Conservation (phyloP, 371 early-diverging fungal species). For the Lichtheimia hyalospora region DNA sequence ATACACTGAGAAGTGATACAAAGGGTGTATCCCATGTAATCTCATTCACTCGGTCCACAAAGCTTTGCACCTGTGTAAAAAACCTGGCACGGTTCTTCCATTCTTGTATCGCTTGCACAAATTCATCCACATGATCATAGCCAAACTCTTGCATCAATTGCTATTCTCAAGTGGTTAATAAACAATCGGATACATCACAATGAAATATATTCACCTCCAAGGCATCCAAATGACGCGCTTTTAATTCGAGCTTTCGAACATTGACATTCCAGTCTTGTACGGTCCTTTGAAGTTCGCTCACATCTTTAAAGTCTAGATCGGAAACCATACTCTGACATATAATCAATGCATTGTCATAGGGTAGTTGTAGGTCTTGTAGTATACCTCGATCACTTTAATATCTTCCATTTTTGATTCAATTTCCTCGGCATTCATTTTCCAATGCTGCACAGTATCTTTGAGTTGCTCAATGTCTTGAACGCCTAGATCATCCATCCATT, state of each 20-base stretch:
- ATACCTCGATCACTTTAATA: not conserved
- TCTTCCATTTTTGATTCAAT: not conserved
- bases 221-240: not conserved
- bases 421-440: conserved; percentile 8
- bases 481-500: not conserved
- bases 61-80: conserved; percentile 11
- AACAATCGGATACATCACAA: not conserved
- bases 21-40: conserved; percentile 16
- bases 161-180: not conserved
- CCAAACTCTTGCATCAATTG: not conserved
- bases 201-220: not conserved
- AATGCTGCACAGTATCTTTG: not conserved
- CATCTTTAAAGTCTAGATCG: not conserved
- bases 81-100: conserved; percentile 9
- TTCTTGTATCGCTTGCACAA: not conserved
- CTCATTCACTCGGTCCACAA: conserved; percentile 9
- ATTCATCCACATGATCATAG: not conserved
- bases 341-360: not conserved
- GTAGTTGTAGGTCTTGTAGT: not conserved
- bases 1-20: conserved; percentile 8
- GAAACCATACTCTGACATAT: not conserved
- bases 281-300: not conserved
- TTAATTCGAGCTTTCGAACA: not conserved
- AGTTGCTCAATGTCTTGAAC: not conserved
- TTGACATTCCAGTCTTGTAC: not conserved